Conservation (phyloP, 139 green algal genomes). For the Nannochloris sp. region DNA sequence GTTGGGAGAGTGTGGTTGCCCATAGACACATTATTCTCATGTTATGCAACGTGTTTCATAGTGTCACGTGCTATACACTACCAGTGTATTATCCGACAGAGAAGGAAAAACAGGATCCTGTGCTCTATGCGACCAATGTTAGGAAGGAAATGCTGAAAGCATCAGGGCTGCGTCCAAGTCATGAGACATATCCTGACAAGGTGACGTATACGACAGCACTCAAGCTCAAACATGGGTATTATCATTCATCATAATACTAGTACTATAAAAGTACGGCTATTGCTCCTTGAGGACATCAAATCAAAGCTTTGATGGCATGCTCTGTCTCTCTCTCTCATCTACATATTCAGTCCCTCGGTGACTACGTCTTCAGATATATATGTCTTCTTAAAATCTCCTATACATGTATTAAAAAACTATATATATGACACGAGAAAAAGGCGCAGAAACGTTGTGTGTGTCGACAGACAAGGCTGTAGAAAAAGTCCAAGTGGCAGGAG, state of each 20-base stretch:
- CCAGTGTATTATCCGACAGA: constrained; percentile 64
- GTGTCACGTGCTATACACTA: constrained; percentile 51
- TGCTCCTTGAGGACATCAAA: too few relatives aligned
- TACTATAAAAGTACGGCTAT: too few relatives aligned
- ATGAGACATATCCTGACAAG: constrained; percentile 43
- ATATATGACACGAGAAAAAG: background rate
- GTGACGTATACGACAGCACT: constrained; percentile 30
- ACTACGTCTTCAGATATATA: background rate
- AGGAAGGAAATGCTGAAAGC: constrained; percentile 26
- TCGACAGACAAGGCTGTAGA: background rate
- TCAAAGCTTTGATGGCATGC: too few relatives aligned
- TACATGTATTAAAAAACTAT: background rate
- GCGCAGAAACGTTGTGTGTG: background rate
- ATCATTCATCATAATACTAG: background rate
- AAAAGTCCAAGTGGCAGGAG: too few relatives aligned
- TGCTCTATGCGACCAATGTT: constrained; percentile 70
- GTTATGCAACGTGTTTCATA: constrained; percentile 44
- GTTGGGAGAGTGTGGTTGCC: constrained; percentile 71
- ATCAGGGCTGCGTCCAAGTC: constrained; percentile 13
- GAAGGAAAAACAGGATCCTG: constrained; percentile 50
- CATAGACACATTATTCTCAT: constrained; percentile 65
- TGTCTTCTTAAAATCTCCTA: too few relatives aligned
- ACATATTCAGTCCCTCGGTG: background rate
- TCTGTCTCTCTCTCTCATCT: background rate
- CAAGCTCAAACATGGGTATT: constrained; percentile 1